Percentiles rank a stretch among this genome's conserved stretches.
phyloP scores from a whole-genome alignment of 768 basidiomycete genomes.

The Auricularia auricula-judae region DNA sequence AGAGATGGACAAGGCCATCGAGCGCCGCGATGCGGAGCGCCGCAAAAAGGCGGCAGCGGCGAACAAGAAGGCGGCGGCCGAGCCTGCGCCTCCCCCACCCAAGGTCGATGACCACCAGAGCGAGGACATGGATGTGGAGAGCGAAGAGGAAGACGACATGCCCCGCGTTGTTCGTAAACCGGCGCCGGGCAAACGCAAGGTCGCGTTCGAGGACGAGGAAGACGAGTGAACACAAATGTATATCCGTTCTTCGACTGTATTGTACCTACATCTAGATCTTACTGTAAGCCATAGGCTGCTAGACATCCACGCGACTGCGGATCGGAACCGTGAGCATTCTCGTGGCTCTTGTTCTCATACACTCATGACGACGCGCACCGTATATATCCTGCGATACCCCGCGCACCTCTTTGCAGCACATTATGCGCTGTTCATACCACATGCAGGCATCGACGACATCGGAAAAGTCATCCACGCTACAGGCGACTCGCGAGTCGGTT shows the following conservation, averaged over 20 bases:
- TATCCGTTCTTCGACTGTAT: background rate
- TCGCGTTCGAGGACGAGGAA: conserved; percentile 50
- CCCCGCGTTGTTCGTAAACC: background rate
- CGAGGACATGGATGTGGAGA: conserved; percentile 62
- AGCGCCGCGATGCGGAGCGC: conserved; percentile 25
- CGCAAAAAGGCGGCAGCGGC: conserved; percentile 13
- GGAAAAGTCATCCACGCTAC: background rate
- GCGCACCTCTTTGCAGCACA: background rate
- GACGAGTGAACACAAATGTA: conserved; percentile 37
- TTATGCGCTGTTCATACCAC: background rate
- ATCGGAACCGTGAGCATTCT: no score
- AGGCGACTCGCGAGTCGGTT: background rate
- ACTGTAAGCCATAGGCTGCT: no score
- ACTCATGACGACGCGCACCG: background rate
- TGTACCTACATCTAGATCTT: no score
- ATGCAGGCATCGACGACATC: background rate
- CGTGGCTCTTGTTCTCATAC: background rate
- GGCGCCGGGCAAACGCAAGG: conserved; percentile 27
- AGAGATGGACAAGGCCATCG: conserved; percentile 41
- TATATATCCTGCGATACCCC: background rate
- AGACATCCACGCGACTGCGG: no score
- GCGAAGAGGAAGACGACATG: conserved; percentile 51
- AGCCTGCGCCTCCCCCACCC: background rate
- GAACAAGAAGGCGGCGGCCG: conserved; percentile 20
- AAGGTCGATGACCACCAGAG: conserved; percentile 18